Conservation (phyloP, 768 basidiomycete genomes). For the Floccularia luteovirens region DNA sequence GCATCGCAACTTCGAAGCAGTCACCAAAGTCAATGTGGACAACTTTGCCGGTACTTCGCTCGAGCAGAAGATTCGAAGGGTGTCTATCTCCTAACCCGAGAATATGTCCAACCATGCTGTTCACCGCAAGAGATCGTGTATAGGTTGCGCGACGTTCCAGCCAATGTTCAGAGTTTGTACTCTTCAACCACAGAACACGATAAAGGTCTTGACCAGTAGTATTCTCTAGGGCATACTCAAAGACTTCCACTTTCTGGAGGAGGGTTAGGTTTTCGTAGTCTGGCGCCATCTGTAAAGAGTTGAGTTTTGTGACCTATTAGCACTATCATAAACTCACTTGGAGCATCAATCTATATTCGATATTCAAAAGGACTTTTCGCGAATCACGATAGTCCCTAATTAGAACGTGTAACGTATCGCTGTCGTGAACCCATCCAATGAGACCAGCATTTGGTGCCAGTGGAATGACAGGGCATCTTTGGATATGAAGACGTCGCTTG, state of each 20-base stretch:
- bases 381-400: slow-evolving; percentile 96
- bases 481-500: slow-evolving; percentile 93
- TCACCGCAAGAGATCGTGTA: slow-evolving; percentile 91
- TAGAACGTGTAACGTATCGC: slow-evolving; percentile 92
- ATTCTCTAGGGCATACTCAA: slow-evolving; percentile 97
- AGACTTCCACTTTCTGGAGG: slow-evolving; percentile 97
- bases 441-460: slow-evolving; percentile 94
- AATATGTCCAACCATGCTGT: slow-evolving; percentile 98
- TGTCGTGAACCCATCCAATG: slow-evolving; percentile 92
- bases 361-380: slow-evolving; percentile 92
- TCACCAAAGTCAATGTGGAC: slow-evolving; percentile 98
- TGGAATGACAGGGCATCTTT: slow-evolving; percentile 87
- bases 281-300: slow-evolving; percentile 81
- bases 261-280: slow-evolving; percentile 94
- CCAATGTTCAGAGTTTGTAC: slow-evolving; percentile 95
- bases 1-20: slow-evolving; percentile 98
- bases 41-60: slow-evolving; percentile 87
- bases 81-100: slow-evolving; percentile 96
- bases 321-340: slow-evolving; percentile 48
- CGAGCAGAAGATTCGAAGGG: slow-evolving; percentile 90
- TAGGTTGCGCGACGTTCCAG: slow-evolving; percentile 93
- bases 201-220: slow-evolving; percentile 98
- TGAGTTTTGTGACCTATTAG: slow-evolving; percentile 2
- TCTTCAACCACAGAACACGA: slow-evolving; percentile 94
- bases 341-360: slow-evolving; percentile 97